These are phyloP conservation scores for Ophiostoma sp. DNA, from an alignment of 2,329 filamentous ascomycete genomes.

Conservation along the genomic window DNA sequence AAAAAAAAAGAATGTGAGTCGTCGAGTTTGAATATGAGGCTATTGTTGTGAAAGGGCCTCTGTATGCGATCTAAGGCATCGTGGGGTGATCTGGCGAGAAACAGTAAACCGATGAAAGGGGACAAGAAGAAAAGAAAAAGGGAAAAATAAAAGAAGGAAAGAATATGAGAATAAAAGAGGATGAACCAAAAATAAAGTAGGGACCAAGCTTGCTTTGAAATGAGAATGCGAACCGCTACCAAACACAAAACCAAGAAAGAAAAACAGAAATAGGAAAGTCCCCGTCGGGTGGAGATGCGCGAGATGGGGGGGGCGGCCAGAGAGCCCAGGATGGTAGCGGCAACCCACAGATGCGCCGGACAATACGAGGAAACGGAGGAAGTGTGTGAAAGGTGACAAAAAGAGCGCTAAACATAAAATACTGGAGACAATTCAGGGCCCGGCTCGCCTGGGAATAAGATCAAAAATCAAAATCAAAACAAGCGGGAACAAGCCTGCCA, in stretches of 20 bases:
- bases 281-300: background rate
- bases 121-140: background rate
- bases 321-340: background rate
- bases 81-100: background rate
- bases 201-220: background rate
- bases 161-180: background rate
- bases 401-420: background rate
- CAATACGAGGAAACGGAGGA: background rate
- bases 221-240: background rate
- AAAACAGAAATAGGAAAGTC: constrained; percentile 14
- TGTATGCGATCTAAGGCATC: background rate
- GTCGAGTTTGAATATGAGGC: background rate
- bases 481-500: background rate
- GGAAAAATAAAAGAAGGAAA: background rate
- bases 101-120: background rate
- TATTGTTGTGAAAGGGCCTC: background rate
- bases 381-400: background rate
- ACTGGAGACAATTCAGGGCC: background rate
- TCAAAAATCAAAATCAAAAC: background rate
- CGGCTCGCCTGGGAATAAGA: background rate
- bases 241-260: background rate
- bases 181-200: background rate
- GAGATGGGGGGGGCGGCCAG: too few relatives aligned
- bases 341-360: background rate
- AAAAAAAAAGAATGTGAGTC: background rate